phyloP scores from a whole-genome alignment of 176 grass and related monocot genomes.

The Carex cristatella region DNA sequence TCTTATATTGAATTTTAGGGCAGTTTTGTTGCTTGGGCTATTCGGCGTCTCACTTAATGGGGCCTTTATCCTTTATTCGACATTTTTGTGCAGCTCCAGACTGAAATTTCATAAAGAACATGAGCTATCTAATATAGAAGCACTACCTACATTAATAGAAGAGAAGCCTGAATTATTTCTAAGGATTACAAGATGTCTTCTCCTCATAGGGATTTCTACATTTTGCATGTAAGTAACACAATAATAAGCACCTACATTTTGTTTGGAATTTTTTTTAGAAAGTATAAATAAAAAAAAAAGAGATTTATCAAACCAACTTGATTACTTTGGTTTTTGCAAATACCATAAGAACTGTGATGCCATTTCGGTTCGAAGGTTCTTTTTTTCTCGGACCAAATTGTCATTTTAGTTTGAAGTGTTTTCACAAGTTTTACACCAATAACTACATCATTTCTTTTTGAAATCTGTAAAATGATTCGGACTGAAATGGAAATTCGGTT shows the following conservation, averaged over 20 bases:
- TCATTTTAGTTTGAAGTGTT: no score
- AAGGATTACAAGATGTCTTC: neutral
- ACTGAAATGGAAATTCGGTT: no score
- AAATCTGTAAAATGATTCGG: no score
- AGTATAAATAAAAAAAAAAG: no score
- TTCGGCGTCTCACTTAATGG: neutral
- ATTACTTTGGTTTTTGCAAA: no score
- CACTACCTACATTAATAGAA: neutral
- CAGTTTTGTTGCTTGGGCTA: neutral
- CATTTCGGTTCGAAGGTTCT: no score
- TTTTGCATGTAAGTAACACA: neutral
- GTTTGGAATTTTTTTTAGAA: no score
- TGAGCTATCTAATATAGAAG: neutral
- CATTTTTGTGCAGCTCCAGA: neutral
- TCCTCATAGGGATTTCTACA: slow-evolving; percentile 1
- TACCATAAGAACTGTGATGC: no score
- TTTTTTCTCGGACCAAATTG: no score
- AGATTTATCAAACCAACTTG: no score
- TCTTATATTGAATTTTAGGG: neutral
- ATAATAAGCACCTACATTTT: neutral
- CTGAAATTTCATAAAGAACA: neutral
- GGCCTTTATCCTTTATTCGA: neutral
- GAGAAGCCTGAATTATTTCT: neutral
- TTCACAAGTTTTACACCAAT: no score
- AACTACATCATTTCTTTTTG: no score